phyloP scores from a whole-genome alignment of 306 rosid species.

The Luffa acutangula region DNA sequence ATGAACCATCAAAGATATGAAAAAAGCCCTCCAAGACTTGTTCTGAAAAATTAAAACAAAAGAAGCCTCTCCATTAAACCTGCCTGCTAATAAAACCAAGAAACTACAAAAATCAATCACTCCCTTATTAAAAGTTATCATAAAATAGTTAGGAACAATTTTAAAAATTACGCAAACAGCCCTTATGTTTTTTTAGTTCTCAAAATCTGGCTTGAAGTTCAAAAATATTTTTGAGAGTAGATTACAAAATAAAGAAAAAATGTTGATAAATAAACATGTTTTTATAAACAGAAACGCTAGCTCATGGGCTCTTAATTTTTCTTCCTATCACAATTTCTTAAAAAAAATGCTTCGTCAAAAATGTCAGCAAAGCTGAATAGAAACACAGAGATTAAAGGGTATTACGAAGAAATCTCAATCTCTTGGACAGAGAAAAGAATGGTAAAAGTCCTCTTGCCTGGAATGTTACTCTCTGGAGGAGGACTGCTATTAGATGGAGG shows the following conservation, averaged over 20 bases:
- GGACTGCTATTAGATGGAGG: conserved; percentile 44
- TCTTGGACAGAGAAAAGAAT: neutral
- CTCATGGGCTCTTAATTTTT: neutral
- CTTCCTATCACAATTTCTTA: neutral
- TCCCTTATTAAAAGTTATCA: too few species aligned
- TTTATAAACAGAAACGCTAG: neutral
- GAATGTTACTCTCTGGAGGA: conserved; percentile 36
- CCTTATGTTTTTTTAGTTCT: too few species aligned
- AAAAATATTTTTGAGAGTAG: neutral
- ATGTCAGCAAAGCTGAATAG: neutral
- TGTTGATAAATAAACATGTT: neutral
- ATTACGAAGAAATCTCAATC: neutral
- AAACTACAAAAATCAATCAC: too few species aligned
- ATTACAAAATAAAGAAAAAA: neutral
- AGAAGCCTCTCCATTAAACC: too few species aligned
- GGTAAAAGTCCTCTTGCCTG: conserved; percentile 36
- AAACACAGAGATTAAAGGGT: conserved; percentile 7
- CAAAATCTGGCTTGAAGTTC: too few species aligned
- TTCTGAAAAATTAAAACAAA: too few species aligned
- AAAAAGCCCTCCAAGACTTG: neutral
- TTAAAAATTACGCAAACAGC: too few species aligned
- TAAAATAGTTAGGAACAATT: neutral
- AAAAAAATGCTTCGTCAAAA: neutral
- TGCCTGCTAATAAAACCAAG: too few species aligned
- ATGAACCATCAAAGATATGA: neutral